phyloP scores from a whole-genome alignment of 345 rosid species.

The Trapa incisa region DNA sequence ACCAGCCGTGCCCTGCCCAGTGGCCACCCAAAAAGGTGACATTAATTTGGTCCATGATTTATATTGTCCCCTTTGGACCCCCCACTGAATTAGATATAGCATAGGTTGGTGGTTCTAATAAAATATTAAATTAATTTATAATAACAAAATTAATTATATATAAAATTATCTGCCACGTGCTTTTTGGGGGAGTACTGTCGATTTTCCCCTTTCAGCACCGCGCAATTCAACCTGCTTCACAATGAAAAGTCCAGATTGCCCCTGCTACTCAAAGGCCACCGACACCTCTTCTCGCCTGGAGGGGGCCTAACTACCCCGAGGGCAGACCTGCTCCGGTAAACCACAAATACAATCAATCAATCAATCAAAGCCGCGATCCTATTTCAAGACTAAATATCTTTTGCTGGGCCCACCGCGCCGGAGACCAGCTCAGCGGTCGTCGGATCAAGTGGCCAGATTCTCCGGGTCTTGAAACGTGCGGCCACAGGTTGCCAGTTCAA shows the following conservation, averaged over 20 bases:
- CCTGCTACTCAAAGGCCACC: background rate
- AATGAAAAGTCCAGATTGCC: background rate
- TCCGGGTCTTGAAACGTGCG: background rate
- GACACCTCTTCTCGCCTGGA: constrained; percentile 2
- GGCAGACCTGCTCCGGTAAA: background rate
- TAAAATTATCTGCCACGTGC: background rate
- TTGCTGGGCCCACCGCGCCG: too few species aligned
- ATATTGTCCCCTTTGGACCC: too few species aligned
- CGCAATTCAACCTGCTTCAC: background rate
- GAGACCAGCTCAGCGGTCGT: background rate
- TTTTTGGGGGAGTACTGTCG: background rate
- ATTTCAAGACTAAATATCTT: background rate
- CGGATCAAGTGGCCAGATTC: background rate
- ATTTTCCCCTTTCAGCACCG: too few species aligned
- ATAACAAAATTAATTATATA: too few species aligned
- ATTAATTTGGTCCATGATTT: too few species aligned
- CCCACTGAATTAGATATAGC: too few species aligned
- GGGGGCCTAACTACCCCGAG: background rate
- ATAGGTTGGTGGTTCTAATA: too few species aligned
- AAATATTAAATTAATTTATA: too few species aligned
- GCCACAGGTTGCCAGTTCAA: background rate
- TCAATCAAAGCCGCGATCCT: background rate
- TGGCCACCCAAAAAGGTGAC: too few species aligned
- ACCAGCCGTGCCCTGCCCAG: too few species aligned
- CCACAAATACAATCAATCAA: too few species aligned